A percentile compares a stretch with the other conserved stretches of the same genome.
phyloP scores from a whole-genome alignment of 2,329 filamentous ascomycete species.

The Dothistroma septosporum region DNA sequence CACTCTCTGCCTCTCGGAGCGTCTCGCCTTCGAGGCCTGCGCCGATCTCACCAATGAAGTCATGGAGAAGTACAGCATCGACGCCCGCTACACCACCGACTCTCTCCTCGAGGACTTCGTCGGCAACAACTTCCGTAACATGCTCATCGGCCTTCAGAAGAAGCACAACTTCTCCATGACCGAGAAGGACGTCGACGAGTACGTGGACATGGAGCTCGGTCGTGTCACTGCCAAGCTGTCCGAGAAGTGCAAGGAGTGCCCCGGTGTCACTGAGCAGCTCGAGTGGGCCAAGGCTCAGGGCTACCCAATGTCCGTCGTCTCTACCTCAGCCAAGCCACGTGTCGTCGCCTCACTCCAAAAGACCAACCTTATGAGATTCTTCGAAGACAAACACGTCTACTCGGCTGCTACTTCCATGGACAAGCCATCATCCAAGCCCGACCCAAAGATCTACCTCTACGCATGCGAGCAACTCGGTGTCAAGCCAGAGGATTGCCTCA shows the following conservation, averaged over 20 bases:
- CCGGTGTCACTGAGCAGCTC: conserved; percentile 61
- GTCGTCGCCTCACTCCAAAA: conserved; percentile 75
- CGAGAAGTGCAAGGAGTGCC: conserved; percentile 35
- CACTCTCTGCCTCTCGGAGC: conserved; percentile 88
- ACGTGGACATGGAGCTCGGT: conserved; percentile 74
- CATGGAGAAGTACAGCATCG: conserved; percentile 61
- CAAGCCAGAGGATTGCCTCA: conserved; percentile 66
- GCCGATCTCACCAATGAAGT: conserved; percentile 86
- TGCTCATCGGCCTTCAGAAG: conserved; percentile 72
- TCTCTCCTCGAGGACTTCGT: conserved; percentile 82
- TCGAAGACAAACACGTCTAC: conserved; percentile 70
- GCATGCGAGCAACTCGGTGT: conserved; percentile 71
- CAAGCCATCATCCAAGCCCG: conserved; percentile 82
- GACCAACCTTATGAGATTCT: conserved; percentile 75
- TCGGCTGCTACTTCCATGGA: conserved; percentile 74
- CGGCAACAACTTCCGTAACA: conserved; percentile 90
- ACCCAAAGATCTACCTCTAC: conserved; percentile 81
- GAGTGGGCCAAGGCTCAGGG: conserved; percentile 51
- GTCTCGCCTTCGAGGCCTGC: conserved; percentile 86
- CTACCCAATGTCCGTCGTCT: conserved; percentile 76
- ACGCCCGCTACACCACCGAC: conserved; percentile 69
- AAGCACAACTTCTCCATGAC: conserved; percentile 70
- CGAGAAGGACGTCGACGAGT: conserved; percentile 65
- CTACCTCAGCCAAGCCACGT: conserved; percentile 71
- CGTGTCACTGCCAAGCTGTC: conserved; percentile 74